Evolutionary conservation across 2,329 filamentous ascomycete species (phyloP).

Genomic region (Alternaria burnsii): DNA sequence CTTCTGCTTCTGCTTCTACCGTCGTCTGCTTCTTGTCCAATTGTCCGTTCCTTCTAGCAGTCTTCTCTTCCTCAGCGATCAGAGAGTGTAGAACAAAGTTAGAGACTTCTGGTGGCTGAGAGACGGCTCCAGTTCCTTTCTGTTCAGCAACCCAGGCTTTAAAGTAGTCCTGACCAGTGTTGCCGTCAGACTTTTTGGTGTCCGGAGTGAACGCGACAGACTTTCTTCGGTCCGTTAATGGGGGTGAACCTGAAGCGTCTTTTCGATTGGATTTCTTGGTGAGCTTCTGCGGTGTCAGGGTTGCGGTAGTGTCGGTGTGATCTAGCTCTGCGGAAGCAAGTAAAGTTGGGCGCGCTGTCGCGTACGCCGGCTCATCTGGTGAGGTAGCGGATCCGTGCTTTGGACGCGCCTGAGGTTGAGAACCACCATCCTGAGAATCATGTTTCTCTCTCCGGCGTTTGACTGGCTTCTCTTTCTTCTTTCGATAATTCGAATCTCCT

Average conservation of each 20-base stretch:
- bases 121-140: slow-evolving; percentile 35
- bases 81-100: slow-evolving; percentile 37
- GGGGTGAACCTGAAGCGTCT: slow-evolving; percentile 35
- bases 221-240: slow-evolving; percentile 55
- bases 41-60: slow-evolving; percentile 24
- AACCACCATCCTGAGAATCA: slow-evolving; percentile 8
- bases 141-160: slow-evolving; percentile 58
- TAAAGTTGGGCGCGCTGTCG: slow-evolving; percentile 31
- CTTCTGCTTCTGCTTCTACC: background rate
- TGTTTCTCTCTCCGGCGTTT: slow-evolving; percentile 29
- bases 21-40: slow-evolving; percentile 27
- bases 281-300: slow-evolving; percentile 31
- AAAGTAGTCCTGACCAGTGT: slow-evolving; percentile 62
- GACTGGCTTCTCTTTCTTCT: slow-evolving; percentile 38
- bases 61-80: slow-evolving; percentile 23
- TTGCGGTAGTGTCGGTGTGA: slow-evolving; percentile 13
- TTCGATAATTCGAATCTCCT: slow-evolving; percentile 49
- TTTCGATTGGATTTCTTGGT: slow-evolving; percentile 24
- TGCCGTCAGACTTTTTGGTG: slow-evolving; percentile 67
- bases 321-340: slow-evolving; percentile 44
- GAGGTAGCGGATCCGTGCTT: slow-evolving; percentile 30
- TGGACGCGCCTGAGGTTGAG: slow-evolving; percentile 14
- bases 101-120: slow-evolving; percentile 33
- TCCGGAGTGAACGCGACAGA: slow-evolving; percentile 72
- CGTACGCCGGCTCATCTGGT: slow-evolving; percentile 25